Evolutionary conservation across 1,284 basidiomycete species (phyloP).

Genomic region (Amylostereum areolatum): DNA sequence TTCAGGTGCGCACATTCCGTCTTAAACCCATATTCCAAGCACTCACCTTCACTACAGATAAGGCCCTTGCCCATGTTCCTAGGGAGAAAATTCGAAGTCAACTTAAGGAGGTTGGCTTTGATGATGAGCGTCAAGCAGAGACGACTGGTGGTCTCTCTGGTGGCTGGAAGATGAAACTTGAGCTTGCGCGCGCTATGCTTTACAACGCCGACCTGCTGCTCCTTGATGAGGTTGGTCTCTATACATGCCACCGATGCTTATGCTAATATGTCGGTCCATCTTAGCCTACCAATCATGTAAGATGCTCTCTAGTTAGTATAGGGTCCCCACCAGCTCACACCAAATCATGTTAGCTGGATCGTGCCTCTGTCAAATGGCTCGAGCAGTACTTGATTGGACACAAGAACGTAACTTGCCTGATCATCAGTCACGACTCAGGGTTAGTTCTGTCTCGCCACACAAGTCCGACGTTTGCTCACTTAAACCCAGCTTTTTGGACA

Average conservation of each 20-base stretch:
- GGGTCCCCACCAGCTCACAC: slow-evolving; percentile 12
- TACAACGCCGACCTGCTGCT: slow-evolving; percentile 94
- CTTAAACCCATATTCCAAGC: slow-evolving; percentile 1
- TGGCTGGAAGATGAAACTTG: slow-evolving; percentile 99
- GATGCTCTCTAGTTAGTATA: slow-evolving; percentile 19
- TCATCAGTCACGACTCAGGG: slow-evolving; percentile 98
- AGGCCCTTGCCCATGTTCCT: slow-evolving; percentile 50
- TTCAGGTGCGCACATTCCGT: slow-evolving; percentile 46
- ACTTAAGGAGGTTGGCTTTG: slow-evolving; percentile 86
- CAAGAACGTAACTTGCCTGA: slow-evolving; percentile 85
- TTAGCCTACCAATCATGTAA: slow-evolving; percentile 89
- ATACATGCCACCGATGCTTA: slow-evolving; percentile 3
- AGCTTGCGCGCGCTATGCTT: slow-evolving; percentile 90
- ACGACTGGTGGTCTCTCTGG: slow-evolving; percentile 90
- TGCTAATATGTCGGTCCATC: slow-evolving; percentile 1
- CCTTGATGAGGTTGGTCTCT: slow-evolving; percentile 65
- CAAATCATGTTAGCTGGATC: slow-evolving; percentile 60
- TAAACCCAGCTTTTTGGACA: slow-evolving; percentile 79
- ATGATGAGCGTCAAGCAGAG: slow-evolving; percentile 81
- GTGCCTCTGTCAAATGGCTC: slow-evolving; percentile 88
- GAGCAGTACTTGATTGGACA: slow-evolving; percentile 85
- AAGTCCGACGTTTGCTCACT: slow-evolving; percentile 6
- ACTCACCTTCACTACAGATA: slow-evolving; percentile 35
- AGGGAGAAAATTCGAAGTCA: slow-evolving; percentile 73
- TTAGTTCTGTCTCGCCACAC: slow-evolving; percentile 29